A percentile compares a stretch with the other conserved stretches of the same genome.
Evolutionary conservation across 1,284 basidiomycete species (phyloP).

Genomic region (Puccinia horiana): DNA sequence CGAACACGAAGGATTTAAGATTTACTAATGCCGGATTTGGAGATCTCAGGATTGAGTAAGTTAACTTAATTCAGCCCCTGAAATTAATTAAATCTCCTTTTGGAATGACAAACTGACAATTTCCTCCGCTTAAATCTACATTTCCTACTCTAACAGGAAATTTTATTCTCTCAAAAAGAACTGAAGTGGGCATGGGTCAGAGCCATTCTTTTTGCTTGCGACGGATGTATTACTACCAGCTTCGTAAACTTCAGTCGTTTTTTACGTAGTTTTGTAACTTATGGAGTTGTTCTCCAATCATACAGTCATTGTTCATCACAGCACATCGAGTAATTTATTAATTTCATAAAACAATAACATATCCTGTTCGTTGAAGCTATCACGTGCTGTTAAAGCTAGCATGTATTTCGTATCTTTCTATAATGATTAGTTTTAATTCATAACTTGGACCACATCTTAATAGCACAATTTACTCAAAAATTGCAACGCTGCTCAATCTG

Average conservation of each 20-base stretch:
- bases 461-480: no score
- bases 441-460: no score
- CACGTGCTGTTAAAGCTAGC: no score
- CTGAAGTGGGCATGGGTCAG: not conserved
- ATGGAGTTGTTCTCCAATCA: not conserved
- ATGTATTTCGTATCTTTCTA: no score
- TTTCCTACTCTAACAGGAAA: not conserved
- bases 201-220: not conserved
- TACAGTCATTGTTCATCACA: not conserved
- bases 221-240: not conserved
- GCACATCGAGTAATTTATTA: not conserved
- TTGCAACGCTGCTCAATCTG: no score
- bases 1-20: not conserved
- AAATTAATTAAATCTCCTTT: not conserved
- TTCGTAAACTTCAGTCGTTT: not conserved
- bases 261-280: not conserved
- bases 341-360: not conserved
- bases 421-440: no score
- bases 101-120: not conserved
- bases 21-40: conserved; percentile 1
- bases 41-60: conserved; percentile 20
- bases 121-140: not conserved
- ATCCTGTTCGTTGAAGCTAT: no score
- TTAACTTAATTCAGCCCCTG: not conserved
- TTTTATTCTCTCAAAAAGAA: not conserved